Base-by-base conservation (phyloP, 257 asterid genomes). In the Orobanche coerulescens region DNA sequence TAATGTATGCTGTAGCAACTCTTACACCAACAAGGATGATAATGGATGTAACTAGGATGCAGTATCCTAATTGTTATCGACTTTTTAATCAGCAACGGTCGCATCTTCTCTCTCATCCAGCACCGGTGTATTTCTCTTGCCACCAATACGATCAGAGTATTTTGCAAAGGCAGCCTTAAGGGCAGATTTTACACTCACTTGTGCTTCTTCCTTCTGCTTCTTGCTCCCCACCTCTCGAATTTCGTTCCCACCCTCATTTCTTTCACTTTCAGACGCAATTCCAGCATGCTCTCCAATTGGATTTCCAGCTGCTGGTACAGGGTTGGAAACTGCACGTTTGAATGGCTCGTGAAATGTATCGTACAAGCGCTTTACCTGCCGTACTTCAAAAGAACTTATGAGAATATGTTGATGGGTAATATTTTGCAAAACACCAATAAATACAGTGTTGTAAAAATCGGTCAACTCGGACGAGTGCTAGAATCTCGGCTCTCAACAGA, bases 321-420 rank as follows among this genome's bases (percentile, higher is more conserved):
- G 75, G 74, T 24, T 75, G 19, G 90, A 78, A 63, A 71, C 79
- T 44, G 80, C 80, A 16, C 96, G 94, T 81, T 84, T 90, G 82
- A 93, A 93, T 36, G 97, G 97, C 81, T 93, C 97, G 11, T 89
- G 95, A 75, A 93, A 93, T 58, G 96, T 71, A 25, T 89, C 97
- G 31, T 84, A 64, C 78, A 93, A 69, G 46, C 95, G 84, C 75
- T 83, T 93, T 28, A 93, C 99, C 98, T 88, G 85, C 11, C 43
- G 7, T 13, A 36, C 25, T 30, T 19, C 70, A 62, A 18, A 39
- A 68, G 3, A 47, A 18, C 31, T 26, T 2, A 18, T 47, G 25
- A 47, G 30, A 15, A 43, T 15, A 43, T 18, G 14, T 18, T 46
- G 16, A 43, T 23, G 33, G 44, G 61, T 23, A 6, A 58, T 28